These are phyloP conservation scores for Melampsora medusae DNA, from an alignment of 1,284 basidiomycete genomes.

Conservation along the genomic window DNA sequence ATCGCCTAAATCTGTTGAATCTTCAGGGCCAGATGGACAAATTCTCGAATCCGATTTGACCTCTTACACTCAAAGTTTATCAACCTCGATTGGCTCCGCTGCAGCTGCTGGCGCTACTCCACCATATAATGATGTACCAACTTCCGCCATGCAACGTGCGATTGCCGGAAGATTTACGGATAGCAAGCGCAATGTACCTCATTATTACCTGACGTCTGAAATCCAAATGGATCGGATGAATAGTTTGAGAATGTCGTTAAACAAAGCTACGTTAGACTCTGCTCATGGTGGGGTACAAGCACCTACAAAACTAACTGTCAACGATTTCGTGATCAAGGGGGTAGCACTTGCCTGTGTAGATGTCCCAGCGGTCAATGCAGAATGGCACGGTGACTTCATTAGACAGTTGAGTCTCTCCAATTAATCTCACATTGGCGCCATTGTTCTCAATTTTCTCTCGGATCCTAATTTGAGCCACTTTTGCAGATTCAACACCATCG, in stretches of 20 bases:
- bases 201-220: constrained; percentile 94
- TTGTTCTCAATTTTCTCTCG: neutral
- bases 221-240: constrained; percentile 95
- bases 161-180: constrained; percentile 88
- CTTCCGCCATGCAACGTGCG: constrained; percentile 88
- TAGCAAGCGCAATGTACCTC: constrained; percentile 90
- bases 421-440: neutral
- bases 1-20: too few relatives aligned
- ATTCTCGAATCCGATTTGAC: constrained; percentile 90
- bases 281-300: constrained; percentile 66
- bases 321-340: constrained; percentile 98
- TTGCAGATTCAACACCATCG: constrained; percentile 87
- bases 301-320: constrained; percentile 80
- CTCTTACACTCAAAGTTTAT: constrained; percentile 55
- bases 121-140: constrained; percentile 83
- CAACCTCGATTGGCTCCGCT: constrained; percentile 54
- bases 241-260: constrained; percentile 94
- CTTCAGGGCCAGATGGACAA: constrained; percentile 84
- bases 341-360: constrained; percentile 83
- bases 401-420: constrained; percentile 68
- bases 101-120: constrained; percentile 56
- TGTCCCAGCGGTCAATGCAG: constrained; percentile 96
- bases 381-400: constrained; percentile 94
- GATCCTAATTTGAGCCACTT: neutral
- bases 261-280: constrained; percentile 66